These are phyloP conservation scores for Xylaria scruposa DNA, from an alignment of 495 filamentous ascomycete species.

Conservation along the genomic window DNA sequence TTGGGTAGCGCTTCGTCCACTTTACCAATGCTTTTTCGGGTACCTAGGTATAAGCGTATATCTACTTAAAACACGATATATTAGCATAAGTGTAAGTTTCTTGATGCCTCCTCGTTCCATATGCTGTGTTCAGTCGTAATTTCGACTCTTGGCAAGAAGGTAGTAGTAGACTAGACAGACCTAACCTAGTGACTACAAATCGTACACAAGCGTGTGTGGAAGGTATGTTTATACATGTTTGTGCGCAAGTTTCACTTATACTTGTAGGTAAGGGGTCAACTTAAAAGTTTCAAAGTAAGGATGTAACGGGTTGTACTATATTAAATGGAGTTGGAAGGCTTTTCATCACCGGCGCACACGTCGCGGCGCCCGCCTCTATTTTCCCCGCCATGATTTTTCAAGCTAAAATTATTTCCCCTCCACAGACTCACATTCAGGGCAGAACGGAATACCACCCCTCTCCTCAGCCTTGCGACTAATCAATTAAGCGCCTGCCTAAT, in stretches of 20 bases:
- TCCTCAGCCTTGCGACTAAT: constrained; percentile 11
- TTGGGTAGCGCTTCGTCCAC: neutral
- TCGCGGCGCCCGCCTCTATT: constrained; percentile 17
- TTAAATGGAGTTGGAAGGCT: neutral
- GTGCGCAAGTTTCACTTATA: neutral
- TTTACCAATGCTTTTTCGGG: no score
- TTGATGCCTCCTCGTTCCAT: neutral
- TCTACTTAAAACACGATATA: neutral
- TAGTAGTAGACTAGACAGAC: neutral
- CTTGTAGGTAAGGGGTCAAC: neutral
- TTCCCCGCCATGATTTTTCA: constrained; percentile 20
- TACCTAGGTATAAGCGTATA: neutral
- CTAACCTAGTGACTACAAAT: neutral
- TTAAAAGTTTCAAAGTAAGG: neutral
- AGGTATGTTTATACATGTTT: neutral
- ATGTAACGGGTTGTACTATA: neutral
- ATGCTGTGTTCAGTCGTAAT: neutral
- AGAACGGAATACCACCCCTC: neutral
- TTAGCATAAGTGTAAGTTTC: neutral
- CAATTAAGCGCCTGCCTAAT: neutral
- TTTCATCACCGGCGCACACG: neutral
- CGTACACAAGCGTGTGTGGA: no score
- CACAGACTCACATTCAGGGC: neutral
- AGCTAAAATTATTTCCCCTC: constrained; percentile 22
- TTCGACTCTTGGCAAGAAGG: neutral